phyloP scores from a whole-genome alignment of 2,329 filamentous ascomycete species.

The Neobulgaria alba region DNA sequence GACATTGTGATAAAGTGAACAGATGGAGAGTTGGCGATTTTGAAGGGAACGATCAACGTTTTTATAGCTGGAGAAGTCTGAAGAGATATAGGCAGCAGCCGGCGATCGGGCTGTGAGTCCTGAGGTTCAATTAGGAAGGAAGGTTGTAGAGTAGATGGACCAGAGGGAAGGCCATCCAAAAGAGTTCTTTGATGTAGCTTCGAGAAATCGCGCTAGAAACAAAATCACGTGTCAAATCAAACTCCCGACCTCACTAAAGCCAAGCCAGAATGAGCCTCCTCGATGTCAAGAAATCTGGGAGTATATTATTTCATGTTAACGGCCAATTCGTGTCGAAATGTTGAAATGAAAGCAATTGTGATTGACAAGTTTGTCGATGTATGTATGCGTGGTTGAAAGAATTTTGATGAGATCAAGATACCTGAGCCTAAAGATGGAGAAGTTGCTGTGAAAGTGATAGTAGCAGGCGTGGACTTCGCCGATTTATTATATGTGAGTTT shows the following conservation, averaged over 20 bases:
- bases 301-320: no score
- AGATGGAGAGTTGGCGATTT: not conserved
- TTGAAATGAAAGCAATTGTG: not conserved
- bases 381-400: no score
- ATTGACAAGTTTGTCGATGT: not conserved
- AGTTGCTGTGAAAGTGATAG: no score
- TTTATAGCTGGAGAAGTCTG: not conserved
- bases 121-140: not conserved
- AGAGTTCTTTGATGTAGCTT: not conserved
- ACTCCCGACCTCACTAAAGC: no score
- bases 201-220: not conserved
- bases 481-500: no score
- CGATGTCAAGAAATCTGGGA: no score
- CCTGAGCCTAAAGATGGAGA: no score
- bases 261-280: no score
- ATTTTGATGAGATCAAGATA: no score
- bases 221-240: not conserved
- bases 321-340: no score
- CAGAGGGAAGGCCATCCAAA: not conserved
- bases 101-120: not conserved
- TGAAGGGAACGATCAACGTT: not conserved
- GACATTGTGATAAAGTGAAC: slow-evolving; percentile 19
- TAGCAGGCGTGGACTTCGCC: no score
- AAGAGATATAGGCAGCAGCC: not conserved
- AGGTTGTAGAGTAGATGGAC: not conserved